phyloP scores from a whole-genome alignment of 2,329 filamentous ascomycete species.

The Volutella citrinella region DNA sequence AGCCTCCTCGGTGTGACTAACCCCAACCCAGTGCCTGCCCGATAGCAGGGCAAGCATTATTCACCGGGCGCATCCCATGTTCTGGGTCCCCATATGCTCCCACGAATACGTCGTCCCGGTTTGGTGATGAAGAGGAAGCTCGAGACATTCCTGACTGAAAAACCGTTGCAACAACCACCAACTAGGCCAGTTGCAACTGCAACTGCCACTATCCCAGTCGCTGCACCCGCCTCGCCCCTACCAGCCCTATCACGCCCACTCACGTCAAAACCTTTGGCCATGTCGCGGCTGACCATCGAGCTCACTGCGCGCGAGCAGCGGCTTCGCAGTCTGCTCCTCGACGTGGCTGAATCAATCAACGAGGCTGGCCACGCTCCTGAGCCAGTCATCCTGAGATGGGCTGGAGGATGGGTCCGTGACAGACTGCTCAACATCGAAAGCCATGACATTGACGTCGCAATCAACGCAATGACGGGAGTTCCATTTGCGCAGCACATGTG shows the following conservation, averaged over 20 bases:
- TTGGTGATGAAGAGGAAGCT: slow-evolving; percentile 36
- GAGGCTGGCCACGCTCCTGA: slow-evolving; percentile 44
- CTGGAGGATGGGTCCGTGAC: slow-evolving; percentile 85
- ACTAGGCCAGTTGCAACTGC: slow-evolving; percentile 1
- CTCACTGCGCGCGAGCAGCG: slow-evolving; percentile 70
- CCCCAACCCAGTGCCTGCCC: no score
- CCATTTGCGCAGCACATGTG: slow-evolving; percentile 69
- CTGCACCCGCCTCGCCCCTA: slow-evolving; percentile 1
- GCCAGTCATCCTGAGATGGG: slow-evolving; percentile 68
- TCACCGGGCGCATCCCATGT: no score
- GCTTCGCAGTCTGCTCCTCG: slow-evolving; percentile 73
- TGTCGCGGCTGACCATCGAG: no score
- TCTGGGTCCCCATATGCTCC: no score
- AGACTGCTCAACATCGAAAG: slow-evolving; percentile 71
- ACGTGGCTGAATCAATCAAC: slow-evolving; percentile 68
- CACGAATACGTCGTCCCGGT: slow-evolving; percentile 14
- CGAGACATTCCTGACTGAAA: slow-evolving; percentile 23
- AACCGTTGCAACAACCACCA: slow-evolving; percentile 4
- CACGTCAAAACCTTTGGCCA: no score
- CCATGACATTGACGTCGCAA: slow-evolving; percentile 81
- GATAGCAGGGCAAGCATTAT: no score
- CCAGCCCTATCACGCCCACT: not conserved
- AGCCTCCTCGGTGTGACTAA: no score
- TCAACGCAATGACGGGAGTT: slow-evolving; percentile 81
- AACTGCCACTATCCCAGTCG: slow-evolving; percentile 1